Evolutionary conservation across 768 basidiomycete species (phyloP).

Genomic region (Atractiella rhizophila): DNA sequence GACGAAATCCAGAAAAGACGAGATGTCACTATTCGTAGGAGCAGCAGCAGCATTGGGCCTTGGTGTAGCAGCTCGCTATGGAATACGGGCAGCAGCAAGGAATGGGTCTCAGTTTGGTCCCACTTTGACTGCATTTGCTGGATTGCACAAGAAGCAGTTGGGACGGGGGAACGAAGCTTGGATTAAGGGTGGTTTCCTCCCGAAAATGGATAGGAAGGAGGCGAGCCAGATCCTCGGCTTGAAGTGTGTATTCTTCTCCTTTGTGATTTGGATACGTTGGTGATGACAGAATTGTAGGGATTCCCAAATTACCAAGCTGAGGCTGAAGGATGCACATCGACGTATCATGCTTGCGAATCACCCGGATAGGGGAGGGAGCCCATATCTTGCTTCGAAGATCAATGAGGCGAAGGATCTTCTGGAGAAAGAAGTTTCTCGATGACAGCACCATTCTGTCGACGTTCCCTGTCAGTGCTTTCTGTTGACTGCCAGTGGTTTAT

Average conservation of each 20-base stretch:
- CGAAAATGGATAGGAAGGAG: constrained; percentile 88
- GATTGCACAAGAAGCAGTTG: constrained; percentile 10
- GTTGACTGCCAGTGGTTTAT: too few relatives aligned
- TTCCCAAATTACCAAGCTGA: constrained; percentile 41
- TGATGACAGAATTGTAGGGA: constrained; percentile 34
- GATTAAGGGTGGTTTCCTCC: constrained; percentile 76
- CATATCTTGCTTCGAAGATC: constrained; percentile 91
- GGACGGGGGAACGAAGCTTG: constrained; percentile 36
- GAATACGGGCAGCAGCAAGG: constrained; percentile 27
- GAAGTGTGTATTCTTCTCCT: constrained; percentile 36
- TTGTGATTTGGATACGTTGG: not conserved
- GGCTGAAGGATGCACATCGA: constrained; percentile 82
- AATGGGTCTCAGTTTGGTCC: constrained; percentile 12
- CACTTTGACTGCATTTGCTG: constrained; percentile 10
- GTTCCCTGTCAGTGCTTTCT: too few relatives aligned
- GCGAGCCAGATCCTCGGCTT: constrained; percentile 74
- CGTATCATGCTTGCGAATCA: constrained; percentile 96
- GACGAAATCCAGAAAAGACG: too few relatives aligned
- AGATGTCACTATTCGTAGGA: constrained; percentile 48
- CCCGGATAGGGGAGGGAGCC: constrained; percentile 94
- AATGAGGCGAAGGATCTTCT: constrained; percentile 97
- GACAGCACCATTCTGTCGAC: too few relatives aligned
- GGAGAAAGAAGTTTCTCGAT: too few relatives aligned
- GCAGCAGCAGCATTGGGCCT: constrained; percentile 45
- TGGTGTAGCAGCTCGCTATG: constrained; percentile 44